These are phyloP conservation scores for Tricholoma bakamatsutake DNA, from an alignment of 768 basidiomycete species.

Conservation along the genomic window DNA sequence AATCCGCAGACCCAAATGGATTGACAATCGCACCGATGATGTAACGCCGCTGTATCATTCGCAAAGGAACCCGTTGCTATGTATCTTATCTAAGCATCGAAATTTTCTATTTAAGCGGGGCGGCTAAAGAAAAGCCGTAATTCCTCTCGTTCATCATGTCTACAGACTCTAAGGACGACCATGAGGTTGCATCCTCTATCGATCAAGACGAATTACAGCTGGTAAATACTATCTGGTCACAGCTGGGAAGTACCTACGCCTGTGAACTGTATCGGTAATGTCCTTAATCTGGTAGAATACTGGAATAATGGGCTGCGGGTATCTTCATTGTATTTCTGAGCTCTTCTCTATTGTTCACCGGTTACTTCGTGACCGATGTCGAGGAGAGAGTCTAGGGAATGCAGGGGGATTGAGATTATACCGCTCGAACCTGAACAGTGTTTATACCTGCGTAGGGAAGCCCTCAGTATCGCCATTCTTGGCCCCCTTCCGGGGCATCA, in stretches of 20 bases:
- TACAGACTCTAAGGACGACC: constrained; percentile 20
- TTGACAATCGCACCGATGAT: neutral
- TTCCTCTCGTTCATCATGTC: constrained; percentile 15
- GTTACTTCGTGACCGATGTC: constrained; percentile 13
- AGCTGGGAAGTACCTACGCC: constrained; percentile 25
- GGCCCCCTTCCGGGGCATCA: constrained; percentile 33
- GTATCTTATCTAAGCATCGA: no score
- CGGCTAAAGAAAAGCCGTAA: neutral
- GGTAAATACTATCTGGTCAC: constrained; percentile 32
- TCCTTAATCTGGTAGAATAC: constrained; percentile 58
- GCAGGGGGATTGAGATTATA: constrained; percentile 87
- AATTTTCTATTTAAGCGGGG: no score
- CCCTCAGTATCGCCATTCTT: constrained; percentile 58
- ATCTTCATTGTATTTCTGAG: constrained; percentile 46
- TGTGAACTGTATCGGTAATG: constrained; percentile 61
- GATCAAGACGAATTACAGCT: constrained; percentile 41
- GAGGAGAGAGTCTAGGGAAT: constrained; percentile 22
- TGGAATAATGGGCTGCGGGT: constrained; percentile 83
- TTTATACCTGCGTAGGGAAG: constrained; percentile 99
- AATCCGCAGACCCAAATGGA: no score
- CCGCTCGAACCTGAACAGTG: constrained; percentile 98
- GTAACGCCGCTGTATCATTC: no score
- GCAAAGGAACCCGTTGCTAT: no score
- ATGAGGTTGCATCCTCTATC: constrained; percentile 19
- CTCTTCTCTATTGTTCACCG: constrained; percentile 19